Conservation (phyloP, 495 filamentous ascomycete species). For the Hypoxylon lienhwacheense region DNA sequence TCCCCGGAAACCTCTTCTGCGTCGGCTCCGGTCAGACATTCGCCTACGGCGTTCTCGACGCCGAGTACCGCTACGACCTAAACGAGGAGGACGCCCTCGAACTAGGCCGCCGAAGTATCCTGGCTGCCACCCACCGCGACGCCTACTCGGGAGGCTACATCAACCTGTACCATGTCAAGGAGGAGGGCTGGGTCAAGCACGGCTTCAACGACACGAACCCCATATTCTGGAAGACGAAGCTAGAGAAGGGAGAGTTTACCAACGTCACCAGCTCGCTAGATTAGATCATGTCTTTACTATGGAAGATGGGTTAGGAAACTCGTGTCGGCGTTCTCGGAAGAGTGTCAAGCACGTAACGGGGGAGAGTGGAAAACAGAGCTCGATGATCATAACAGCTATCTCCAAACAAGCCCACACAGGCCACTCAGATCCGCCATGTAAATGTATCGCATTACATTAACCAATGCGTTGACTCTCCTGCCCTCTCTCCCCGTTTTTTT, state of each 20-base stretch:
- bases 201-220: slow-evolving; percentile 94
- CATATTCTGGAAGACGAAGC: slow-evolving; percentile 98
- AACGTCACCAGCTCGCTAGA: slow-evolving; percentile 85
- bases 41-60: slow-evolving; percentile 95
- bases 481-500: slow-evolving; percentile 2
- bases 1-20: slow-evolving; percentile 95
- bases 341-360: background rate
- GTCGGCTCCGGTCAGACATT: slow-evolving; percentile 98
- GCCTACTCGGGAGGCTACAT: slow-evolving; percentile 98
- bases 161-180: slow-evolving; percentile 98
- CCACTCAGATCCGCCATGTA: slow-evolving; percentile 14
- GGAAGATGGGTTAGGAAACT: background rate
- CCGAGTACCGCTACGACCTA: slow-evolving; percentile 90
- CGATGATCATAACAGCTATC: slow-evolving; percentile 28
- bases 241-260: slow-evolving; percentile 96
- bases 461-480: slow-evolving; percentile 2
- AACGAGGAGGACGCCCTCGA: slow-evolving; percentile 83
- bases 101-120: slow-evolving; percentile 84
- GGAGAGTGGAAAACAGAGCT: slow-evolving; percentile 16
- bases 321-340: background rate
- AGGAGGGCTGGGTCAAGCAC: slow-evolving; percentile 97
- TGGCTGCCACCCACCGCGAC: slow-evolving; percentile 97
- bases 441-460: slow-evolving; percentile 34
- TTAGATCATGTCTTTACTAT: slow-evolving; percentile 27
- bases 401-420: slow-evolving; percentile 12